phyloP scores from a whole-genome alignment of 352 stramenopile species.

The Globisporangium acanthophoron region DNA sequence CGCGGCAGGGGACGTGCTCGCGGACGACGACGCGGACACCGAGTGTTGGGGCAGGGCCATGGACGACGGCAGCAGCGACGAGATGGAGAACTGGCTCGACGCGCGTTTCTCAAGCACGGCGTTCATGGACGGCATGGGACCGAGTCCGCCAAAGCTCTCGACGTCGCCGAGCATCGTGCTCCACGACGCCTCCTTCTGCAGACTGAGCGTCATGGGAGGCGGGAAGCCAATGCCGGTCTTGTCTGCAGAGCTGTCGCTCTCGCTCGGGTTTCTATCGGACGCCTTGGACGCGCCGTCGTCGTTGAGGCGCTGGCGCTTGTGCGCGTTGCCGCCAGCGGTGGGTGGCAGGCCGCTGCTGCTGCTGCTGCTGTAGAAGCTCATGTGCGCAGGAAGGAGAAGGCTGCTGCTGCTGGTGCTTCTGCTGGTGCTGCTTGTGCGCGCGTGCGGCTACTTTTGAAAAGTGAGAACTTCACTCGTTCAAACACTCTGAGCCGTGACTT shows the following conservation, averaged over 20 bases:
- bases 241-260: slow-evolving; percentile 13
- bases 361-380: slow-evolving; percentile 1
- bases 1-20: background rate
- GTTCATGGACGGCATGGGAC: slow-evolving; percentile 65
- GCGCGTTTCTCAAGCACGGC: slow-evolving; percentile 67
- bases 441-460: background rate
- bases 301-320: slow-evolving; percentile 53
- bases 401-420: no score
- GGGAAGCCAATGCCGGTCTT: slow-evolving; percentile 20
- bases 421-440: background rate
- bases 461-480: background rate
- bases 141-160: slow-evolving; percentile 55
- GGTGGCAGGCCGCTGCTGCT: background rate
- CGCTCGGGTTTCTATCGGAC: background rate
- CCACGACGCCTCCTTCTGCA: slow-evolving; percentile 77
- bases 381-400: background rate
- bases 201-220: slow-evolving; percentile 42
- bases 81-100: slow-evolving; percentile 75
- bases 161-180: slow-evolving; percentile 57
- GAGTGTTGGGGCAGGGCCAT: slow-evolving; percentile 5
- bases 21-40: slow-evolving; percentile 2
- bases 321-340: slow-evolving; percentile 9
- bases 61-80: slow-evolving; percentile 49
- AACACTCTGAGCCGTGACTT: background rate
- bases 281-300: slow-evolving; percentile 29